phyloP scores from a whole-genome alignment of 2,329 filamentous ascomycete species.

The Helotiales sp. region DNA sequence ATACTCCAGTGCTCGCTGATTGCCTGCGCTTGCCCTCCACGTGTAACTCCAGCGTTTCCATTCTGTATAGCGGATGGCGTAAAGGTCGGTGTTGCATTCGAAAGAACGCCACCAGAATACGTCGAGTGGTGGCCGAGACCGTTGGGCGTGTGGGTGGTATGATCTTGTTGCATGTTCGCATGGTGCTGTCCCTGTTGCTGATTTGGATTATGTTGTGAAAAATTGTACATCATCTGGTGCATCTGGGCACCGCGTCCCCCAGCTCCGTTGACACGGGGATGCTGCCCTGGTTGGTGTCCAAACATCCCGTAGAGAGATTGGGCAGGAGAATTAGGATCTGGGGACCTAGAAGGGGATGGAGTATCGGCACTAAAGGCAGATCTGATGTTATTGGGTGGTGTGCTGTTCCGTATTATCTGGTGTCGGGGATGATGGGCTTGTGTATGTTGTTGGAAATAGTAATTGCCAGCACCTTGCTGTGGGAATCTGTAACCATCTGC shows the following conservation, averaged over 20 bases:
- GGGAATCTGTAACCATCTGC: slow-evolving; percentile 68
- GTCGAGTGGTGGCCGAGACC: slow-evolving; percentile 60
- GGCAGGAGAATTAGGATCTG: slow-evolving; percentile 43
- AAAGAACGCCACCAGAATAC: slow-evolving; percentile 62
- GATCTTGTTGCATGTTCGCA: slow-evolving; percentile 59
- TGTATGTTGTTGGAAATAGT: slow-evolving; percentile 53
- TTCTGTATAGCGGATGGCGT: slow-evolving; percentile 55
- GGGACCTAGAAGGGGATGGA: slow-evolving; percentile 58
- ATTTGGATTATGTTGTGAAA: slow-evolving; percentile 57
- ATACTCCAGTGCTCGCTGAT: slow-evolving; percentile 79
- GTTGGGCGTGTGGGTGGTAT: slow-evolving; percentile 54
- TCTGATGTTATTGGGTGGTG: slow-evolving; percentile 45
- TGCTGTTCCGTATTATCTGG: slow-evolving; percentile 42
- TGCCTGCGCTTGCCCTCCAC: slow-evolving; percentile 52
- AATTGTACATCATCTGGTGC: slow-evolving; percentile 71
- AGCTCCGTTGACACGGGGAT: slow-evolving; percentile 70
- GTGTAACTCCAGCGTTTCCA: slow-evolving; percentile 50
- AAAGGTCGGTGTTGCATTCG: slow-evolving; percentile 60
- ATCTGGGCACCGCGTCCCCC: slow-evolving; percentile 56
- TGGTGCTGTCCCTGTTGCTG: slow-evolving; percentile 64
- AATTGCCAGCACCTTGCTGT: slow-evolving; percentile 58
- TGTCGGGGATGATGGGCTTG: slow-evolving; percentile 44
- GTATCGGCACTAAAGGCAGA: slow-evolving; percentile 41
- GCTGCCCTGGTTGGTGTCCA: slow-evolving; percentile 68
- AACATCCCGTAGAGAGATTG: slow-evolving; percentile 59